phyloP scores from a whole-genome alignment of 192 early-diverging fungal species.

The Neocallimastix lanati region DNA sequence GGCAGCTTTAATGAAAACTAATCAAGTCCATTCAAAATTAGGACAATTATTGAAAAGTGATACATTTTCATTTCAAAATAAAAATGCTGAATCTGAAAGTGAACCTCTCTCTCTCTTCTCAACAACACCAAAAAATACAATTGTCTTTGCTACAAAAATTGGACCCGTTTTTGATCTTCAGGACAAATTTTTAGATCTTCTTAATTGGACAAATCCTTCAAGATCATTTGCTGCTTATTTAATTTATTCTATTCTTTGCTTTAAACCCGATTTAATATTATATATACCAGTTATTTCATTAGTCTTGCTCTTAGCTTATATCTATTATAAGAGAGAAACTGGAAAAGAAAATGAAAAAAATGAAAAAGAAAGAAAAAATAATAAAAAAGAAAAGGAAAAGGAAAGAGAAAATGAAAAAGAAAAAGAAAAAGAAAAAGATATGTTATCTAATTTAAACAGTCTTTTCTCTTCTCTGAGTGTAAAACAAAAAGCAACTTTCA shows the following conservation, averaged over 20 bases:
- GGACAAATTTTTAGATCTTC: slow-evolving; percentile 32
- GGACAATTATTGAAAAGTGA: background rate
- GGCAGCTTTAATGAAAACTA: background rate
- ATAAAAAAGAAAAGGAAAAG: background rate
- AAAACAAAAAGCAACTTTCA: background rate
- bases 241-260: background rate
- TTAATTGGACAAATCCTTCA: slow-evolving; percentile 52
- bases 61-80: background rate
- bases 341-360: background rate
- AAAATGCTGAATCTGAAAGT: background rate
- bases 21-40: background rate
- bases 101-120: slow-evolving; percentile 36
- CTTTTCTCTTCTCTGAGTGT: background rate
- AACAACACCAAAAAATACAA: slow-evolving; percentile 49
- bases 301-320: background rate
- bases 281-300: background rate
- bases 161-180: slow-evolving; percentile 42
- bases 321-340: background rate
- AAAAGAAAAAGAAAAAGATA: background rate
- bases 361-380: background rate
- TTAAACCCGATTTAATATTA: background rate
- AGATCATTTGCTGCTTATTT: slow-evolving; percentile 4
- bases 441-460: background rate
- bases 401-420: too few relatives aligned
- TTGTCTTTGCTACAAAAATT: slow-evolving; percentile 41